Conservation (phyloP, 2,329 filamentous ascomycete species). For the Akanthomyces lecanii region DNA sequence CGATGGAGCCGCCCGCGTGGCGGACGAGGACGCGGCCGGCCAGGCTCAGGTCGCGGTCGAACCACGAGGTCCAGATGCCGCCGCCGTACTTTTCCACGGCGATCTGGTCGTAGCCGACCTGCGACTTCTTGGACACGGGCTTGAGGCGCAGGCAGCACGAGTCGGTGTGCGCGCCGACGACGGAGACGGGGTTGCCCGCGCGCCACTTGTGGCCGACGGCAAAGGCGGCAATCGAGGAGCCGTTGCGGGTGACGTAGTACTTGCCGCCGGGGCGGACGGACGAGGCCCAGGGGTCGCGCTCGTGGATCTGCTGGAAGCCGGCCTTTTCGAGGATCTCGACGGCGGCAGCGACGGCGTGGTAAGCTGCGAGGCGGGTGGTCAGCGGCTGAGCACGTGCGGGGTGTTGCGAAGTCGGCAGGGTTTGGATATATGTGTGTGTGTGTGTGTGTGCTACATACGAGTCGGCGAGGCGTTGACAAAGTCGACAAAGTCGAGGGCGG, state of each 20-base stretch:
- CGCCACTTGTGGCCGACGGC: constrained; percentile 87
- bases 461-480: constrained; percentile 95
- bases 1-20: constrained; percentile 61
- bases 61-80: constrained; percentile 97
- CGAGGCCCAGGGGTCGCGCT: constrained; percentile 83
- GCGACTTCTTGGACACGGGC: constrained; percentile 85
- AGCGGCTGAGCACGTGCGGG: constrained; percentile 10
- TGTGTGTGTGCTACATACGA: constrained; percentile 51
- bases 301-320: constrained; percentile 83
- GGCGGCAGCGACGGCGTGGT: constrained; percentile 84
- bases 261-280: constrained; percentile 81
- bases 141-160: constrained; percentile 90
- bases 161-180: constrained; percentile 95
- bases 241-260: constrained; percentile 94
- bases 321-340: constrained; percentile 72
- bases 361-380: constrained; percentile 54
- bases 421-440: too few species aligned
- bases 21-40: constrained; percentile 84
- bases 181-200: constrained; percentile 83
- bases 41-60: constrained; percentile 88
- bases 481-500: constrained; percentile 79
- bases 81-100: constrained; percentile 96
- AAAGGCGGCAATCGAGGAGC: constrained; percentile 88
- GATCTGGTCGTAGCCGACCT: constrained; percentile 85
- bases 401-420: neutral